Base-by-base conservation (phyloP, 305 asterid species). In the Striga hermonthica region DNA sequence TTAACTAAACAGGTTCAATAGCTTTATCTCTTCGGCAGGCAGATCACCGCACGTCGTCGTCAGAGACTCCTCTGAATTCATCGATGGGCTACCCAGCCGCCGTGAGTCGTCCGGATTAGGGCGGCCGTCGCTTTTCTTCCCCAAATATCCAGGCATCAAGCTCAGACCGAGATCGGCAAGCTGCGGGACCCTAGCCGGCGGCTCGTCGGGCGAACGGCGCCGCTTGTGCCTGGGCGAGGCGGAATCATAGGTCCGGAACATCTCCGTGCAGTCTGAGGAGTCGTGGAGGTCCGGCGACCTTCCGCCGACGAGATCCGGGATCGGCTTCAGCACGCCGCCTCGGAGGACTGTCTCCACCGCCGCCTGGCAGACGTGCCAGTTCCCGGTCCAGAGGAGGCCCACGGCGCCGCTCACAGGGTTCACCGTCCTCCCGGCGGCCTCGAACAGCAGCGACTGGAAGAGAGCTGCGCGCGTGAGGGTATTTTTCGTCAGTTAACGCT, bases 1-100 rank as follows among this genome's bases (percentile, higher is more conserved):
- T 72, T 76, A 82, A 72, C 74, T 75, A 72, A 90, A 90, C 84
- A 90, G 74, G 70, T 75, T 83, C 11, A 90, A 83, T 28, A 88
- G 82, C 73, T 78, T 83, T 37, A 76, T 78, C 55, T 74, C 77
- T 47, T n/a, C 35, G n/a, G 73, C 72, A 3, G 65, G 69, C 36
- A 75, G 88, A 74, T 79, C 86, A 36, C 87, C 85, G 35, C 77
- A 70, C 10, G 86, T 79, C 0, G 95, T 91, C 11, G 83, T 84
- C 60, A 57, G 88, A 3, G 96, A 91, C 68, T 82, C 96, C 34
- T 86, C 94, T 0, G 97, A 91, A 69, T 84, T 83, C 90, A 81
- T 78, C 0, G 95, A 86, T 0, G 96, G 91, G 56, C 92, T 88
- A 7, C 80, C 89, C 7, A 54, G 81, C 40, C 94, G 85, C 76